Evolutionary conservation across 176 grass and related monocot species (phyloP), one percentile per base, ranked within the genome.

Genomic region (Eragrostis nindensis): DNA sequence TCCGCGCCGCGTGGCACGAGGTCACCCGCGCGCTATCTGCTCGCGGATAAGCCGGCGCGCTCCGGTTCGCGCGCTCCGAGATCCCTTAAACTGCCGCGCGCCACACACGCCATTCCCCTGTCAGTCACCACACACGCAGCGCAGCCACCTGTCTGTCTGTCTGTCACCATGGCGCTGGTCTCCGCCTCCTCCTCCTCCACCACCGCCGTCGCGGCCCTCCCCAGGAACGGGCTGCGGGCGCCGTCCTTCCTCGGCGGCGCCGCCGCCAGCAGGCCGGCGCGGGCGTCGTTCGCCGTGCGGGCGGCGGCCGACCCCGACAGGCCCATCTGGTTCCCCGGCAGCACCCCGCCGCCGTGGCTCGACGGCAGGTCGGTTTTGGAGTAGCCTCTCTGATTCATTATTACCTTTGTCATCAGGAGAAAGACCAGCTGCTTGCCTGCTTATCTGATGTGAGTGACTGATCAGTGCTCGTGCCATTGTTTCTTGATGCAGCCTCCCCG

Each of bases 271-370:
- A 78, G 68, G 62, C 88, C 82, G 3, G 69, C 84, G 62, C 84
- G 92, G 55, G 27, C 81, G 54, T 78, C 88, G 2, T 86, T 99
- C 64, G 77, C 87, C 27, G 92, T 95, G 50, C 56, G 83, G 21
- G 92, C 96, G 30, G 89, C 80, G 8, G 88, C 79, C 0, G 77
- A 80, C 1, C 44, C 90, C 32, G 79, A 95, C 59, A 90, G 96
- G 73, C 92, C 96, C 42, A 76, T 99, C 84, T 99, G 96, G 96
- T 99, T 99, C 86, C 92, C 92, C 8, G 96, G 96, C 50, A 99
- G 96, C 92, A 95, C 87, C 78, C 92, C 96, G 82, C 96, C 96
- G 1, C 82, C 90, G 83, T 95, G 96, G 96, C 92, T 99, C 68
- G 92, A 95, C 43, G 96, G 96, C 84, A 98, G 95, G 95, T 94